Base-by-base conservation (phyloP, 2,329 filamentous ascomycete species). In the Alternaria triticina region DNA sequence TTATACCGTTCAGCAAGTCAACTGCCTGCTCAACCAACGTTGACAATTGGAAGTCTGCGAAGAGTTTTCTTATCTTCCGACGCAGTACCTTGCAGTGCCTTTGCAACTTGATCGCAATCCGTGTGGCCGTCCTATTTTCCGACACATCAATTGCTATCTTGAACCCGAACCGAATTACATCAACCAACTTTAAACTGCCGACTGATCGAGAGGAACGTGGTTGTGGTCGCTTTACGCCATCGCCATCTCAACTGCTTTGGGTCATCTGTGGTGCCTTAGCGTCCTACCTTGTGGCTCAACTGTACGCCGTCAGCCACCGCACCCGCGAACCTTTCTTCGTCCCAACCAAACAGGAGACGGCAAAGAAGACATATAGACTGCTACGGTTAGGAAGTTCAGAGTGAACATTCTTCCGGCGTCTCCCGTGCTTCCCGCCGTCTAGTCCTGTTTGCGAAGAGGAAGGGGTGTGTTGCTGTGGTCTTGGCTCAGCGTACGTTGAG, bases 401-500 rank as follows among this genome's bases (percentile, higher is more conserved):
- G 46, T 22, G 33, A 51, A 44, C 27, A 45, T 54, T 23, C 46
- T 33, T 36, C 56, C 30, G 58, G 51, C 20, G 36, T 51, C 40
- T 43, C 44, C 43, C 20, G 30, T 59, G 30, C 36, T 61, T 51
- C 49, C 33, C 44, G 52, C 47, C 28, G 52, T 13, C 47, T 57
- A 27, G 23, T 22, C 25, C 57, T 27, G 30, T 23, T 57, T 52
- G 47, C 36, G n/a, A 28, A 13, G 28, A 59, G 7, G n/a, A 33
- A 57, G 22, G 25, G 3, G 56, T 50, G 56, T 44, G 40, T 17
- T 51, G 40, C 47, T 33, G 49, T 15, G 17, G 33, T 46, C 33
- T 63, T 59, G 15, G 47, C 57, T 43, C 6, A 43, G 47, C 45
- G 54, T 62, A 62, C 61, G 40, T 30, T 54, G 58, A 54, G 65